Base-by-base conservation (phyloP, 805 yeast species). In the Candida qinlingensis region DNA sequence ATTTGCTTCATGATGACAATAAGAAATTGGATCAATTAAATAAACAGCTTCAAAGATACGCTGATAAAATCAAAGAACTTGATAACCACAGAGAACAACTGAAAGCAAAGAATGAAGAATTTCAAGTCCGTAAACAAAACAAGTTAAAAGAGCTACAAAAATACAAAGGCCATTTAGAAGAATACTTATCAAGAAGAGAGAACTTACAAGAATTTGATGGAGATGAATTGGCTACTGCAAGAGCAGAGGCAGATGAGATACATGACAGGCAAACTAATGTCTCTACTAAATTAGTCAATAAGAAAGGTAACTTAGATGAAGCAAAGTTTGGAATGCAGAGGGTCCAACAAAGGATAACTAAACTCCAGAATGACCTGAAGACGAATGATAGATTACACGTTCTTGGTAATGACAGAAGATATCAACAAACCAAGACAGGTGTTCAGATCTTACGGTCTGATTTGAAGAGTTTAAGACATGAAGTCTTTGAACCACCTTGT, bases 401-500 rank as follows among this genome's bases (percentile, higher is more conserved):
- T 4, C 60, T 85, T 27, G 74, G 49, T 4, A 54, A 6, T 7
- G 13, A 45, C 11, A 31, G 37, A 12, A 45, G 13, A 1, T 44
- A 46, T 6, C 44, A 41, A n/a, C 29, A 44, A 28, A 59, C 68
- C 37, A 51, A 62, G 26, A 63, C 61, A 28, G 71, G 79, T 7
- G 70, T 81, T 3, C 48, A 60, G 29, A 57, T 68, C 12, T 60
- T 85, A 39, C 70, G 84, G 42, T 54, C 67, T 25, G 60, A 65
- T 28, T 29, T 52, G 34, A 57, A 59, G 1, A 60, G 62, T 6
- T 70, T 81, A 44, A 59, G 65, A 42, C 66, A 66, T 1, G 62
- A 65, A 10, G 78, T 86, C 46, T 79, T 71, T 49, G 95, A 86
- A 58, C 95, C 96, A 1, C 91, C 97, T 0, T 65, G 83, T 7